Conservation (phyloP, 352 stramenopile species). For the Achlya hypogyna region DNA sequence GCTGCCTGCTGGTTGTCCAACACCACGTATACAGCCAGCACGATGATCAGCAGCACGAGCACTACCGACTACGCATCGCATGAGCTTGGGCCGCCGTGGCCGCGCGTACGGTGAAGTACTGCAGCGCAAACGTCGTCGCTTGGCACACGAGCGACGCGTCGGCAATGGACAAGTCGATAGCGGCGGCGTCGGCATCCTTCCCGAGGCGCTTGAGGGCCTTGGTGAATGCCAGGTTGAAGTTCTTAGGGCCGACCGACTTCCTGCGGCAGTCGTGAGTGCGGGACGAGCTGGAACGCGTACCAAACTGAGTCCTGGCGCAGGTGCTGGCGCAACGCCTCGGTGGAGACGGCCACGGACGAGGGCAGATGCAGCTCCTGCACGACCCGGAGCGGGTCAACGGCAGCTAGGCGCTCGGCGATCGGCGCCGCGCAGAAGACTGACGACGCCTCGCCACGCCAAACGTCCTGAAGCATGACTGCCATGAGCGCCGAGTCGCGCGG, state of each 20-base stretch:
- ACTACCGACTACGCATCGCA: constrained; percentile 5
- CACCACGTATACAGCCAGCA: background rate
- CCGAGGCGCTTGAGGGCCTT: constrained; percentile 3
- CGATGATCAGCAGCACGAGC: background rate
- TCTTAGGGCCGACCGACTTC: background rate
- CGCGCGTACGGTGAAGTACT: constrained; percentile 15
- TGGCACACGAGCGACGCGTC: background rate
- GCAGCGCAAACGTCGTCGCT: background rate
- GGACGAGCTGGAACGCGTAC: background rate
- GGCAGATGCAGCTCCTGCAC: background rate
- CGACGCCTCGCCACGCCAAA: background rate
- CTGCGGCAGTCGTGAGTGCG: background rate
- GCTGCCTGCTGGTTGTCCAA: background rate
- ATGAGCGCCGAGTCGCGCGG: constrained; percentile 14
- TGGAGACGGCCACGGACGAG: background rate
- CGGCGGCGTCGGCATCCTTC: background rate
- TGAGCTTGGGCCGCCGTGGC: background rate
- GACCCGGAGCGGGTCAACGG: background rate
- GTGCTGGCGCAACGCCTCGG: background rate
- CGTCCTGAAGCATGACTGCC: background rate
- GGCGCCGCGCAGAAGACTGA: background rate
- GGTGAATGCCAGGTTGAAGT: background rate
- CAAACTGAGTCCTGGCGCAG: background rate
- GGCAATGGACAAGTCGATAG: background rate
- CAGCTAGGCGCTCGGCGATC: background rate